Base-by-base conservation (phyloP, 768 basidiomycete genomes). In the Suillus brevipes region DNA sequence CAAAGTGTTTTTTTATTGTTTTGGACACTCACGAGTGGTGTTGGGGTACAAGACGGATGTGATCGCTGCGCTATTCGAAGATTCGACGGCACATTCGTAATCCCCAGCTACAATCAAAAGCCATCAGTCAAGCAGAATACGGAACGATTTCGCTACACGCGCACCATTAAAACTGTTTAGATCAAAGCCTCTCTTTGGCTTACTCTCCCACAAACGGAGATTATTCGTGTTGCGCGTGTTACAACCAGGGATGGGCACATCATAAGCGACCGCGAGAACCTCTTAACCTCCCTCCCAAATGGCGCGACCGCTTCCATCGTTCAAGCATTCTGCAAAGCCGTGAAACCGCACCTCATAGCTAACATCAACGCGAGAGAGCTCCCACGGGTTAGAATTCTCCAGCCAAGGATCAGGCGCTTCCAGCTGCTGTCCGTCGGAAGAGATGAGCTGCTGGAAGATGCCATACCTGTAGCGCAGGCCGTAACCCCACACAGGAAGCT, bases 1-100 rank as follows among this genome's bases (percentile, higher is more conserved):
- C 23, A 7, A 14, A 7, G 2, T 8, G 14, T 3, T 25, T 25
- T 13, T 25, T 6, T 14, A 34, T 8, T 1, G 49, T 53, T 62
- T 8, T 47, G 45, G 18, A 57, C 7, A 38, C 84, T 73, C 74
- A 87, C 84, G 86, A 8, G 81, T 78, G 77, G 89, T 92, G 71
- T 97, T 97, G 34, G 97, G 97, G 79, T 99, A 99, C 38, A 98
- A 82, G 8, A 98, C 97, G 10, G 92, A 88, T 4, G 96, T 98
- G 74, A 99, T 97, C 42, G 92, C 94, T 13, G 97, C 97, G 68
- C 89, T 89, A 76, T 95, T 95, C 40, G 90, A 92, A 1, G 92
- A 84, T 70, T 91, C 90, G 31, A 99, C 91, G 3, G 95, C 93
- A 53, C 82, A 87, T 72, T 95, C 94, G 74, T 99, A 99, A 77